These are phyloP conservation scores for Celoporthe dispersa DNA, from an alignment of 2,329 filamentous ascomycete genomes.

Conservation along the genomic window DNA sequence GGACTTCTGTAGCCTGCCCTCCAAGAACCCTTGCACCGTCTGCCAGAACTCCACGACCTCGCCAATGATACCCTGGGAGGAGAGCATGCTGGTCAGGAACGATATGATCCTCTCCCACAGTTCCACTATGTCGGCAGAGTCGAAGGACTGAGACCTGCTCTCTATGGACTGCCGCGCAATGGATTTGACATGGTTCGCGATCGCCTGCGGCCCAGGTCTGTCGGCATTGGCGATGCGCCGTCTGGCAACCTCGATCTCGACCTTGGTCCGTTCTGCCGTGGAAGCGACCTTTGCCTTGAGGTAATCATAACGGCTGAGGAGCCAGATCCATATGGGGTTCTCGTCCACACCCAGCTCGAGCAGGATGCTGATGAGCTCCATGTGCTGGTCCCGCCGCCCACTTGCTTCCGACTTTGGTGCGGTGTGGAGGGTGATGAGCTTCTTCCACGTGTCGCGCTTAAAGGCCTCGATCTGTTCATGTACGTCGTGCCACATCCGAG, in stretches of 20 bases:
- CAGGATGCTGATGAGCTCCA: conserved; percentile 86
- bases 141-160: conserved; percentile 67
- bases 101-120: conserved; percentile 88
- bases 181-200: conserved; percentile 77
- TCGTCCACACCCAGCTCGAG: conserved; percentile 95
- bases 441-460: conserved; percentile 88
- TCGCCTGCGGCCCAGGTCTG: conserved; percentile 68
- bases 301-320: conserved; percentile 86
- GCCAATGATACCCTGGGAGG: conserved; percentile 78
- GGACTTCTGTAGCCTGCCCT: conserved; percentile 78
- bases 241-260: conserved; percentile 90
- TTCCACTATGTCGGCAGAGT: conserved; percentile 80
- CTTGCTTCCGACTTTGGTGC: conserved; percentile 53
- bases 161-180: conserved; percentile 70
- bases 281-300: conserved; percentile 83
- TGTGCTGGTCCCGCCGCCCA: conserved; percentile 77
- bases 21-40: conserved; percentile 85
- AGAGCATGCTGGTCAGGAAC: conserved; percentile 76
- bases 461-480: conserved; percentile 84
- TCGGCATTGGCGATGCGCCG: conserved; percentile 77
- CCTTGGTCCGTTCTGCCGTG: conserved; percentile 81
- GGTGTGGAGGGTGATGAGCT: conserved; percentile 70
- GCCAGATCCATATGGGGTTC: conserved; percentile 96
- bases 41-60: conserved; percentile 96
- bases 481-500: conserved; percentile 93